Base-by-base conservation (phyloP, 441 rosid genomes). In the Populus trichocarpa region DNA sequence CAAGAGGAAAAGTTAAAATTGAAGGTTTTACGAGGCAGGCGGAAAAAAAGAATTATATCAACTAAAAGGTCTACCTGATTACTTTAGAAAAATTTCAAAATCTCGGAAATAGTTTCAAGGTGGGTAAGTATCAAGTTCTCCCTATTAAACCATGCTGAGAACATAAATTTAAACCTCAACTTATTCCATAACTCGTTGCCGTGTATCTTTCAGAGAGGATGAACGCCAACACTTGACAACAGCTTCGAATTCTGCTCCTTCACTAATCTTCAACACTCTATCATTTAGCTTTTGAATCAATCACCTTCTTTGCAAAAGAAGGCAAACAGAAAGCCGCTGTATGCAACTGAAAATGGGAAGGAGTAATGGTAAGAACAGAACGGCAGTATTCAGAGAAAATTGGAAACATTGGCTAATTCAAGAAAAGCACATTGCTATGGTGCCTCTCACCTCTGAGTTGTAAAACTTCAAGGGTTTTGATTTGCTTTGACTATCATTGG, bases 321-420 rank as follows among this genome's bases (percentile, higher is more conserved):
- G 98, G 98, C 78, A 95, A 79, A 80, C 98, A 95, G 88, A 95
- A 95, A n/a, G 98, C 94, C 8, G 98, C 97, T 8, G 97, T 74
- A 80, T 95, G 98, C 81, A 95, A 88, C 98, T 95, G 90, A 13
- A 88, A 78, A 46, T 42, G 67, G 23, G 30, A 74, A 46, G 14
- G 69, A n/a, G 6, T 26, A 8, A 28, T 1, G 16, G 30, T 0
- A 5, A 79, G 7, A 35, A 46, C 38, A 70, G 63, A 46, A 42
- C 10, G 40, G 10, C 5, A 69, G 20, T 26, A 30, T 12, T 10
- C 5, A 23, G 12, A 12, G 22, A 23, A 23, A 63, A 30, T 38
- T 12, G 36, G 30, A 67, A 65, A 8, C 14, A 14, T 5, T 5
- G 36, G 30, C 33, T 11, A 35, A 11, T 25, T 25, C 70, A 4